These are phyloP conservation scores for Pseudogymnoascus sp. DNA, from an alignment of 2,329 filamentous ascomycete genomes.

Conservation along the genomic window DNA sequence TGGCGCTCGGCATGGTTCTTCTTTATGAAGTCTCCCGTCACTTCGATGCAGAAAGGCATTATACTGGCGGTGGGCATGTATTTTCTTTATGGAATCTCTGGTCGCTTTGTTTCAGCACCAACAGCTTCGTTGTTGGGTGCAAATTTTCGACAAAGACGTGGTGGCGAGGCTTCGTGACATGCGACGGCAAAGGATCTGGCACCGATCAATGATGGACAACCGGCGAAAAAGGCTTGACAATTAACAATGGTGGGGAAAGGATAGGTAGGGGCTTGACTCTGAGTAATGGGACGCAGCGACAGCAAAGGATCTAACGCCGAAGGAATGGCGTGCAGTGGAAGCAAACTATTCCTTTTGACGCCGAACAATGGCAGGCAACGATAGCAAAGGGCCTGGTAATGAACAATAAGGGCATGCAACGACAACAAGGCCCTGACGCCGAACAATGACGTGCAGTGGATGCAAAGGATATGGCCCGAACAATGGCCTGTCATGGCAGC, in stretches of 20 bases:
- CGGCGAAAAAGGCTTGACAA: background rate
- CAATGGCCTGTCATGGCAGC: background rate
- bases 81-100: background rate
- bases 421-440: background rate
- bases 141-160: background rate
- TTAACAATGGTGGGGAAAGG: background rate
- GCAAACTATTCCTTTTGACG: background rate
- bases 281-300: background rate
- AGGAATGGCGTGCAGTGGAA: background rate
- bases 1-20: too few species aligned
- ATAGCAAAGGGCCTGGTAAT: background rate
- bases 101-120: background rate
- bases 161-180: background rate
- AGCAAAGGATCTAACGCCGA: background rate
- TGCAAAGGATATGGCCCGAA: background rate
- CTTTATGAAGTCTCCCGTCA: background rate
- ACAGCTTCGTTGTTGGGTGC: background rate
- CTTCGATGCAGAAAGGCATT: background rate
- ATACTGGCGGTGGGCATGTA: background rate
- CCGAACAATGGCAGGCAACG: background rate
- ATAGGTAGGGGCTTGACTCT: background rate
- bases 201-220: background rate
- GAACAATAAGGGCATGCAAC: background rate
- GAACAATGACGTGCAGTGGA: background rate
- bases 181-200: background rate